These are phyloP conservation scores for Kalmusia sp. DNA, from an alignment of 2,329 filamentous ascomycete species.

Conservation along the genomic window DNA sequence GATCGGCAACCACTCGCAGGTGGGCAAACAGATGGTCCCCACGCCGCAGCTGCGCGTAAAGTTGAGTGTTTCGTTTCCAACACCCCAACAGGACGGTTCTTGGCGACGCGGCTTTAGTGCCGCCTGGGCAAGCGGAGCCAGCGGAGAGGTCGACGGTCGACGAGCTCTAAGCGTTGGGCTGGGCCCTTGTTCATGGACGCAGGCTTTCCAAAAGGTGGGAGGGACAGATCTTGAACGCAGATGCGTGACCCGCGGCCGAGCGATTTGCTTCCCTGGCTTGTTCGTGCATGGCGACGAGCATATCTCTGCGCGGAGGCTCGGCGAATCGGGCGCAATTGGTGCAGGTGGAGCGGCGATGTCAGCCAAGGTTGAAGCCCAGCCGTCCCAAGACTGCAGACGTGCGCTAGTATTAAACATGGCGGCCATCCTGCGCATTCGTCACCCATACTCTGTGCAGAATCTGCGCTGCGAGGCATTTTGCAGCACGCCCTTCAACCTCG, in stretches of 20 bases:
- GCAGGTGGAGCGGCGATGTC: background rate
- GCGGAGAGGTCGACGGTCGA: background rate
- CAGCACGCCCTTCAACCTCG: conserved; percentile 3
- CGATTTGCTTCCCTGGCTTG: background rate
- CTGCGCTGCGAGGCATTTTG: conserved; percentile 9
- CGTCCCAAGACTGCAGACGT: conserved; percentile 10
- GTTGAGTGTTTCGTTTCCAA: background rate
- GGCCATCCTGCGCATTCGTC: conserved; percentile 2
- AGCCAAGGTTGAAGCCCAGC: conserved; percentile 16
- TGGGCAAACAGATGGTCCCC: background rate
- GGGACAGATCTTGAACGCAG: too few species aligned
- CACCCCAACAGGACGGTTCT: too few species aligned
- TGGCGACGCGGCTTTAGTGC: background rate
- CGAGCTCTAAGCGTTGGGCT: background rate
- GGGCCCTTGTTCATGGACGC: too few species aligned
- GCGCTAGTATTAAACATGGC: conserved; percentile 20
- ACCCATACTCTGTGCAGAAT: background rate
- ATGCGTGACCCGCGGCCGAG: background rate
- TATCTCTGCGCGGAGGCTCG: background rate
- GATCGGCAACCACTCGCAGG: background rate
- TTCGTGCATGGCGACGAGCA: conserved; percentile 1
- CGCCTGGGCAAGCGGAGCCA: conserved; percentile 4
- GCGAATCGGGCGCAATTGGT: background rate
- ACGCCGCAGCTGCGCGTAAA: background rate
- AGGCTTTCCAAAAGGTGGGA: too few species aligned